Evolutionary conservation across 1,284 basidiomycete species (phyloP).

Genomic region (Ustilago crameri): DNA sequence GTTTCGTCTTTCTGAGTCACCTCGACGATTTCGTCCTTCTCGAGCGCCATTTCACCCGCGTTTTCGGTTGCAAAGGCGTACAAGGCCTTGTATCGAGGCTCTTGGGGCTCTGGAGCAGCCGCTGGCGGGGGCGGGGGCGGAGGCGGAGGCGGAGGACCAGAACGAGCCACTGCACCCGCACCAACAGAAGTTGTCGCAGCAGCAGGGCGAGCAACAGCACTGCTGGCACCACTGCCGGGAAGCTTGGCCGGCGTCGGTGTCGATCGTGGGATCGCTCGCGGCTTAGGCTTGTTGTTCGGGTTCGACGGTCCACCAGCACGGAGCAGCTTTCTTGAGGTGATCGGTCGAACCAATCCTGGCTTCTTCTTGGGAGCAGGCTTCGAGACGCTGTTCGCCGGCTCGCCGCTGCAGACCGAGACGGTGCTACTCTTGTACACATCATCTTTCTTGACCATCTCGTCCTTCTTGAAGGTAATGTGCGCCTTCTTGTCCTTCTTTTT

Average conservation of each 20-base stretch:
- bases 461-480: slow-evolving; percentile 87
- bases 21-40: slow-evolving; percentile 91
- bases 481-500: slow-evolving; percentile 98
- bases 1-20: slow-evolving; percentile 85
- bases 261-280: slow-evolving; percentile 51
- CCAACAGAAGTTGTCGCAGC: slow-evolving; percentile 61
- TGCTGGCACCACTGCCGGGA: slow-evolving; percentile 18
- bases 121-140: slow-evolving; percentile 65
- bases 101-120: slow-evolving; percentile 72
- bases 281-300: slow-evolving; percentile 58
- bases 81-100: slow-evolving; percentile 80
- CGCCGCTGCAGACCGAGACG: slow-evolving; percentile 87
- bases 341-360: slow-evolving; percentile 81
- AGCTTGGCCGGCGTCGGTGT: slow-evolving; percentile 38
- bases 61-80: slow-evolving; percentile 79
- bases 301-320: slow-evolving; percentile 77
- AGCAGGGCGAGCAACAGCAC: slow-evolving; percentile 17
- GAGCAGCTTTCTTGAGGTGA: slow-evolving; percentile 84
- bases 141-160: slow-evolving; percentile 70
- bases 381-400: slow-evolving; percentile 82
- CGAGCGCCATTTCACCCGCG: slow-evolving; percentile 87
- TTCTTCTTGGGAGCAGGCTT: slow-evolving; percentile 87
- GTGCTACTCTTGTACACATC: slow-evolving; percentile 94
- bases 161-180: slow-evolving; percentile 57
- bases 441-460: slow-evolving; percentile 81